A percentile compares a stretch with the other conserved stretches of the same genome.
These are phyloP conservation scores for Hymenoscyphus fructigenus DNA, from an alignment of 2,329 filamentous ascomycete species.

Conservation along the genomic window DNA sequence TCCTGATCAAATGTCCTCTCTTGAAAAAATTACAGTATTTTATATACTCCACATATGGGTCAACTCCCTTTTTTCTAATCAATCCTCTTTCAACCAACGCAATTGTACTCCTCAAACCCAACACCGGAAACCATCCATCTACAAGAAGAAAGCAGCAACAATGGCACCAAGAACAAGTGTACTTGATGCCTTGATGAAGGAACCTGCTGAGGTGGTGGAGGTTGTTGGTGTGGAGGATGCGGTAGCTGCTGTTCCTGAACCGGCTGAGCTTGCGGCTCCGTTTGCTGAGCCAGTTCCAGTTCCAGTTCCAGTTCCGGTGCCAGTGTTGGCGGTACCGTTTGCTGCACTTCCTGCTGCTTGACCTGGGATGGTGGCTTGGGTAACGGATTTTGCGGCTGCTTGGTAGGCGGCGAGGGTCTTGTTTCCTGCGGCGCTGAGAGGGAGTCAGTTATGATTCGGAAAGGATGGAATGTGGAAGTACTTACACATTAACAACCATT, in stretches of 20 bases:
- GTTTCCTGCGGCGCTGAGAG: slow-evolving; percentile 2
- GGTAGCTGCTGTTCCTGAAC: slow-evolving; percentile 7
- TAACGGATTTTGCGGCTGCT: slow-evolving; percentile 38
- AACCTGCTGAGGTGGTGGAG: neutral
- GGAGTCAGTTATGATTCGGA: slow-evolving; percentile 14
- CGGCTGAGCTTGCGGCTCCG: neutral
- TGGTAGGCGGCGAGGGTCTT: slow-evolving; percentile 32
- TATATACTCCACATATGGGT: neutral
- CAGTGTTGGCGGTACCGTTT: slow-evolving; percentile 18
- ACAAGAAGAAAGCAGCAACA: slow-evolving; percentile 12
- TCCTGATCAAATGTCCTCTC: slow-evolving; percentile 1
- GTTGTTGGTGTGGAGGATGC: neutral
- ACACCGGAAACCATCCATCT: slow-evolving; percentile 42
- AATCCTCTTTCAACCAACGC: neutral
- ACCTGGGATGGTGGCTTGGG: slow-evolving; percentile 44
- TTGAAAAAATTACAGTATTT: slow-evolving; percentile 4
- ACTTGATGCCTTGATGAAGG: neutral
- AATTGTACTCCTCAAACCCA: neutral
- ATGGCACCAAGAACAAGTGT: slow-evolving; percentile 18
- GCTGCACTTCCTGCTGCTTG: neutral
- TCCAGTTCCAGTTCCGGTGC: slow-evolving; percentile 2
- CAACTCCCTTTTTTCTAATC: neutral
- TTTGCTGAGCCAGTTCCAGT: neutral
- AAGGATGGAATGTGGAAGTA: slow-evolving; percentile 7
- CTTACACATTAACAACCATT: slow-evolving; percentile 43